Conservation (phyloP, 2,329 filamentous ascomycete genomes). For the Nectriaceae sp. region DNA sequence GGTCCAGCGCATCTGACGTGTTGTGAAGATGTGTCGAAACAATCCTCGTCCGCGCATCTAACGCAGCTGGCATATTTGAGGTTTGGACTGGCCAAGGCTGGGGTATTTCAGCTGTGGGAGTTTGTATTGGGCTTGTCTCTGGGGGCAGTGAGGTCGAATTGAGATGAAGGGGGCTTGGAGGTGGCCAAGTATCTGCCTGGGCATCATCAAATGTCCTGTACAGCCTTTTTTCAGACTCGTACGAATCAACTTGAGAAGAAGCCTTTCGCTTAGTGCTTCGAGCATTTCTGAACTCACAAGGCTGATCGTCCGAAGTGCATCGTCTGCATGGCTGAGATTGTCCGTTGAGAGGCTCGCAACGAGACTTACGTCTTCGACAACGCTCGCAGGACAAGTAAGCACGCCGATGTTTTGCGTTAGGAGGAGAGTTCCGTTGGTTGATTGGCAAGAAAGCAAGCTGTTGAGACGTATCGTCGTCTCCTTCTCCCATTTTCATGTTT, state of each 20-base stretch:
- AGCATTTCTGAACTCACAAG: slow-evolving; percentile 9
- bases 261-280: not conserved
- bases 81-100: too few relatives aligned
- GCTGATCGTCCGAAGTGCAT: slow-evolving; percentile 6
- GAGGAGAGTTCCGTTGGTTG: slow-evolving; percentile 5
- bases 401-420: slow-evolving; percentile 1
- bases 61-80: not conserved
- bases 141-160: too few relatives aligned
- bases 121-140: too few relatives aligned
- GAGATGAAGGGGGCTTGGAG: too few relatives aligned
- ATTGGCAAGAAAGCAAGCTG: slow-evolving; percentile 3
- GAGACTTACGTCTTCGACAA: slow-evolving; percentile 14
- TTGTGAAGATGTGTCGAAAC: slow-evolving; percentile 18
- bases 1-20: slow-evolving; percentile 11
- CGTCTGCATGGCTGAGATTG: slow-evolving; percentile 5
- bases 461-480: not conserved
- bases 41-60: slow-evolving; percentile 11
- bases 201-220: too few relatives aligned
- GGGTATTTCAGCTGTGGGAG: not conserved
- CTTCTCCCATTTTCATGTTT: not conserved
- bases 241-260: not conserved
- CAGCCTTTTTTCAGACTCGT: not conserved
- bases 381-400: slow-evolving; percentile 11
- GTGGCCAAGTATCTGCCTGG: too few relatives aligned
- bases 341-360: slow-evolving; percentile 5